Evolutionary conservation across 768 basidiomycete genomes (phyloP), one percentile per base, ranked within the genome.

Genomic region (Pleurotus salmoneostramineus): DNA sequence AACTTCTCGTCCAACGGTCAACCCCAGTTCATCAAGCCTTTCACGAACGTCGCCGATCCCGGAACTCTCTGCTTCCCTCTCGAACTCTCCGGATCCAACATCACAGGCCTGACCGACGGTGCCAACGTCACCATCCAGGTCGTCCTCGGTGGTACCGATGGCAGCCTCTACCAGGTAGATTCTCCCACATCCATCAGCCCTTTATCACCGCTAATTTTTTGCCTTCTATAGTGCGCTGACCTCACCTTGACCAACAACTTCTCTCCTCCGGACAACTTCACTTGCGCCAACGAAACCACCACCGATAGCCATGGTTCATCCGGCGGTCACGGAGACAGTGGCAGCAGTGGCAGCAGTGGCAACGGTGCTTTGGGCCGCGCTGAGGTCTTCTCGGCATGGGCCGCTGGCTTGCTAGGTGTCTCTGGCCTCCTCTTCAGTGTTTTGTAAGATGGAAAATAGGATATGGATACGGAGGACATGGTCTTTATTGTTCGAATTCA

Each of bases 81-180:
- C 48, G 73, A 90, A 68, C 69, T 91, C 52, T 65, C 74, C 1
- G 64, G 72, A 1, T 68, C 82, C 12, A 70, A 73, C 31, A 74
- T 77, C 50, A 64, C 85, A 15, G 69, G 73, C 21, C 66, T 84
- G 47, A 66, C 71, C 47, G 78, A 87, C 59, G 89, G 89, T 17
- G 75, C 82, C 3, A 85, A 89, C 59, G 87, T 89, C 45, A 92
- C 91, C 2, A 77, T 93, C 46, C 87, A 89, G 69, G 69, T 75
- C 31, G 65, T 82, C 47, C 85, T 73, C 63, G 71, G 82, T 56
- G 87, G 87, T 50, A 87, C 88, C 32, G 89, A 92, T 65, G 87
- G 85, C 36, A 60, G 69, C 36, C 77, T 92, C 14, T 90, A 81
- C 71, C 87, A 90, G 78, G 87, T 83, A 64, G 7, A 27, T 12